phyloP scores from a whole-genome alignment of 2,329 filamentous ascomycete genomes.

The Westerdykella aurantiaca region DNA sequence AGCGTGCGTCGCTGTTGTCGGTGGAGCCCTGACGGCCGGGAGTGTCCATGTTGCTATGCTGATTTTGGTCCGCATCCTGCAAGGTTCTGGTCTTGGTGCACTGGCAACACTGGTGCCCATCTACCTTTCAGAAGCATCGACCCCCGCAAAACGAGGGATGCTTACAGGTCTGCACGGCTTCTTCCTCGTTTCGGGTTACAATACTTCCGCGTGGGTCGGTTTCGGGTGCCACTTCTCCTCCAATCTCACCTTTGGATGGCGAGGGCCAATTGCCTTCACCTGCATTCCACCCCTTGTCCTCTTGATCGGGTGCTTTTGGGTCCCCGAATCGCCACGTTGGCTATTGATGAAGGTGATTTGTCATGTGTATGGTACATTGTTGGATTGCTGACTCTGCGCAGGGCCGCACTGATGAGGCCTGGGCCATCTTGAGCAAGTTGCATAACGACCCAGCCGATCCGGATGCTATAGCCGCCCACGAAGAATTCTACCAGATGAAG shows the following conservation, averaged over 20 bases:
- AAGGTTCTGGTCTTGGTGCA: conserved; percentile 16
- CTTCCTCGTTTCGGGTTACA: conserved; percentile 22
- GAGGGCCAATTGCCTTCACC: conserved; percentile 45
- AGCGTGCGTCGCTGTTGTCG: conserved; percentile 7
- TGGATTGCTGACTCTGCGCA: no score
- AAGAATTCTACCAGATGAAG: conserved; percentile 22
- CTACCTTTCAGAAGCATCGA: conserved; percentile 21
- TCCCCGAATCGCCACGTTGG: conserved; percentile 42
- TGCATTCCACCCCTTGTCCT: conserved; percentile 46
- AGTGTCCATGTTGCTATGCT: conserved; percentile 20
- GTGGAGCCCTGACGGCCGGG: conserved; percentile 11
- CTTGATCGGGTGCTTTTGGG: conserved; percentile 41
- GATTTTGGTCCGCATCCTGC: conserved; percentile 19
- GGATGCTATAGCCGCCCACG: conserved; percentile 16
- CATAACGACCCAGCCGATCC: conserved; percentile 15
- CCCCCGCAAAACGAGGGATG: conserved; percentile 19
- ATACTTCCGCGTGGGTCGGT: conserved; percentile 47
- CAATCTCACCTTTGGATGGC: conserved; percentile 40
- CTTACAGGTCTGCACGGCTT: conserved; percentile 21
- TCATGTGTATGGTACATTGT: no score
- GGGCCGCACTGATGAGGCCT: conserved; percentile 39
- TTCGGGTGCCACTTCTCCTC: conserved; percentile 45
- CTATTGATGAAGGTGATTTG: conserved; percentile 33
- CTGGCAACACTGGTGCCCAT: conserved; percentile 20
- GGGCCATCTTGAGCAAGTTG: conserved; percentile 9